These are phyloP conservation scores for Penicillium taxi DNA, from an alignment of 495 filamentous ascomycete genomes.

Conservation along the genomic window DNA sequence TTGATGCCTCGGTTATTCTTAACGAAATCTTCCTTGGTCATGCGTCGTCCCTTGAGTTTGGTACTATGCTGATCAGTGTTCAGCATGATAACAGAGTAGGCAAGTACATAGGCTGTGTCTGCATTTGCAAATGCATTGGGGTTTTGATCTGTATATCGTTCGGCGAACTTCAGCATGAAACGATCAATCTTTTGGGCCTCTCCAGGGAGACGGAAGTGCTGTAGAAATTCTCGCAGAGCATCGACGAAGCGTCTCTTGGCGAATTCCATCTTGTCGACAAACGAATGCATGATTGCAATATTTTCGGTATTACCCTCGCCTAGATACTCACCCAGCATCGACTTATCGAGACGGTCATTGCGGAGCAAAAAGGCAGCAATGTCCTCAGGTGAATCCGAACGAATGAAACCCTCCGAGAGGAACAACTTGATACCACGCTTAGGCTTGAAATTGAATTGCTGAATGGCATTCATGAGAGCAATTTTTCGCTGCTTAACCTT, in stretches of 20 bases:
- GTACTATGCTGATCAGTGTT: slow-evolving; percentile 93
- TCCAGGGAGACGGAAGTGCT: slow-evolving; percentile 89
- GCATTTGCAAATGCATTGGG: slow-evolving; percentile 97
- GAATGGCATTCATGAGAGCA: slow-evolving; percentile 76
- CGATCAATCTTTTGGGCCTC: slow-evolving; percentile 99
- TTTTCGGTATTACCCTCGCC: slow-evolving; percentile 89
- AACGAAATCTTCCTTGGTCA: slow-evolving; percentile 96
- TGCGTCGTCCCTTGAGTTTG: slow-evolving; percentile 71
- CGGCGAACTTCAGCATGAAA: slow-evolving; percentile 98
- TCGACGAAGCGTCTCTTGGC: slow-evolving; percentile 89
- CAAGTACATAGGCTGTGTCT: slow-evolving; percentile 91
- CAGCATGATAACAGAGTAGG: slow-evolving; percentile 93
- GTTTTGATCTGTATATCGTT: slow-evolving; percentile 88
- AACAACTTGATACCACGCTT: slow-evolving; percentile 86
- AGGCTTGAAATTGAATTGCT: slow-evolving; percentile 96
- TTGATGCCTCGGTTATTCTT: slow-evolving; percentile 99
- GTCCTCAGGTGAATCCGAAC: slow-evolving; percentile 63
- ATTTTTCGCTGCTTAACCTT: slow-evolving; percentile 92
- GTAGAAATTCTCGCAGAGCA: slow-evolving; percentile 80
- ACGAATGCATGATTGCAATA: slow-evolving; percentile 96
- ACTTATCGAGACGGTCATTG: slow-evolving; percentile 75
- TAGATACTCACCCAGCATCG: slow-evolving; percentile 86
- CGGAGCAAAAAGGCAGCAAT: slow-evolving; percentile 76
- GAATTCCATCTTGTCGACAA: slow-evolving; percentile 94
- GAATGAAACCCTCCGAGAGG: slow-evolving; percentile 77